These are phyloP conservation scores for Solanum appendiculatum DNA, from an alignment of 257 asterid genomes.

Conservation along the genomic window DNA sequence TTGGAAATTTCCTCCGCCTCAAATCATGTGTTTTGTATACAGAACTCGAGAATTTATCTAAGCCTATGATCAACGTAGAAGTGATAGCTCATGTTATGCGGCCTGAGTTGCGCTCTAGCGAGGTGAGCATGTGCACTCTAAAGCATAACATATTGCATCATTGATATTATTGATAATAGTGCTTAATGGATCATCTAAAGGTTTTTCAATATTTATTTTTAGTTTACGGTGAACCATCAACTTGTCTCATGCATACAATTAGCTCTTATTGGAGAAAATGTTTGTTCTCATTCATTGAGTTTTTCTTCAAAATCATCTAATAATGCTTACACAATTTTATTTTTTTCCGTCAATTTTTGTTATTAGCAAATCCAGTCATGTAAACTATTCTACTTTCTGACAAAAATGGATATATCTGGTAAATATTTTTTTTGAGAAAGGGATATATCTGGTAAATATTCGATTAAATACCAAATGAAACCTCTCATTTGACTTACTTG, in stretches of 20 bases:
- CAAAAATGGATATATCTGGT: not conserved
- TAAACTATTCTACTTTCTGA: not conserved
- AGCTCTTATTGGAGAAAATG: not conserved
- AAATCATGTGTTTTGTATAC: slow-evolving; percentile 79
- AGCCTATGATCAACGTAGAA: slow-evolving; percentile 79
- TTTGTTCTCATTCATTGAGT: not conserved
- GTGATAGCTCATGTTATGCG: slow-evolving; percentile 84
- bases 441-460: not conserved
- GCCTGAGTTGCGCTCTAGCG: slow-evolving; percentile 79
- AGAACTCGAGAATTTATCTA: slow-evolving; percentile 48
- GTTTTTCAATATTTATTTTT: not conserved
- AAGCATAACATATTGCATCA: not conserved
- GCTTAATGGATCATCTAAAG: not conserved
- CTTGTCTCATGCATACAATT: not conserved
- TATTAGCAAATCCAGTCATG: not conserved
- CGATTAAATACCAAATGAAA: not conserved
- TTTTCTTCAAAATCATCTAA: not conserved
- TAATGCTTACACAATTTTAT: not conserved
- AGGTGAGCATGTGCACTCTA: slow-evolving; percentile 30
- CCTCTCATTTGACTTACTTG: not conserved
- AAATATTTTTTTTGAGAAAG: too few relatives aligned
- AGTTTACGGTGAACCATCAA: not conserved
- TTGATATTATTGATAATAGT: not conserved
- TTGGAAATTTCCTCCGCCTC: slow-evolving; percentile 87
- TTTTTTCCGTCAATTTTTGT: not conserved